A percentile compares a stretch with the other conserved stretches of the same genome.
Evolutionary conservation across 495 filamentous ascomycete genomes (phyloP).

Genomic region (Umbilicaria muhlenbergii): DNA sequence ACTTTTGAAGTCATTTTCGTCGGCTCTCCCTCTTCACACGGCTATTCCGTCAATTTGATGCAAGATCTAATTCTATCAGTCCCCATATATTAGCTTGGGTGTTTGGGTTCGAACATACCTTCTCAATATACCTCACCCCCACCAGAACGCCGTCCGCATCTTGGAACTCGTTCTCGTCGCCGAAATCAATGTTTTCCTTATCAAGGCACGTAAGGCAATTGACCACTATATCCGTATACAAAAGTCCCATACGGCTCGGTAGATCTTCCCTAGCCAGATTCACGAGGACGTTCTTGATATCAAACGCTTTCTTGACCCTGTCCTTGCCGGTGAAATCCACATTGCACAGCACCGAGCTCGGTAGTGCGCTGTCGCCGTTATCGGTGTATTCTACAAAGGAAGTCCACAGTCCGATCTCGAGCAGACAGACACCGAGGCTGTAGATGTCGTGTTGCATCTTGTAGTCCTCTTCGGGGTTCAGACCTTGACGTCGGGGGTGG

Average conservation of each 20-base stretch:
- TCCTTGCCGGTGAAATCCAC: neutral
- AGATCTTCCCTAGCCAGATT: conserved; percentile 23
- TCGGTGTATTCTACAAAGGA: conserved; percentile 24
- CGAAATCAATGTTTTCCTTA: conserved; percentile 28
- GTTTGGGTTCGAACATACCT: conserved; percentile 13
- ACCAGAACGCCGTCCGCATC: conserved; percentile 34
- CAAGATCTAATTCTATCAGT: too few species aligned
- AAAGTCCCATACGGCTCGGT: conserved; percentile 30
- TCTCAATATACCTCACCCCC: conserved; percentile 36
- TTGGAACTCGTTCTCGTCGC: conserved; percentile 25
- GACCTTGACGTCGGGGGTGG: conserved; percentile 37
- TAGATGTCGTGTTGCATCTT: conserved; percentile 52
- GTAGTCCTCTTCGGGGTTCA: conserved; percentile 23
- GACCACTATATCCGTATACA: conserved; percentile 32
- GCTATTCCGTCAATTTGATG: too few species aligned
- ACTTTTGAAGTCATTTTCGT: too few species aligned
- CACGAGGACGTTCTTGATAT: conserved; percentile 25
- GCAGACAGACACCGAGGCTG: conserved; percentile 41
- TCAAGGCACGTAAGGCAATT: conserved; percentile 43
- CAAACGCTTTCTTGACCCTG: conserved; percentile 1
- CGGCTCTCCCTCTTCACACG: too few species aligned
- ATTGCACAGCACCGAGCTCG: neutral
- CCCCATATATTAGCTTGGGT: too few species aligned
- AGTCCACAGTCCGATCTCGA: conserved; percentile 46
- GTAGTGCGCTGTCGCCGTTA: neutral